Evolutionary conservation across 495 filamentous ascomycete species (phyloP).

Genomic region (Hyaloscypha hepaticicola): DNA sequence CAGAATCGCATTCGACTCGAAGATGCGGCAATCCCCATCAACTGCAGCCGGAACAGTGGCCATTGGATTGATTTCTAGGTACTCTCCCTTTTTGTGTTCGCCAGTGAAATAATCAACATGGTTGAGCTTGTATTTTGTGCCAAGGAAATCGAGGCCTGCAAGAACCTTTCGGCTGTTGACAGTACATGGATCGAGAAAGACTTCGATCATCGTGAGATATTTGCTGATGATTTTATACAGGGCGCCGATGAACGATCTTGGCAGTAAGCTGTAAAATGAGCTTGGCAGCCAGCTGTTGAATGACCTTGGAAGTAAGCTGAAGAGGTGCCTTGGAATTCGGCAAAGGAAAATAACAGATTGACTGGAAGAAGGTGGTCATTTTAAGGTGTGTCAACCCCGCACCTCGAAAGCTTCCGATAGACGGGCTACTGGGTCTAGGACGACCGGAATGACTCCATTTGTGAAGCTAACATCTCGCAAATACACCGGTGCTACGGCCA

Average conservation of each 20-base stretch:
- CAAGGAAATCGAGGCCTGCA: conserved; percentile 35
- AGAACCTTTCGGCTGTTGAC: conserved; percentile 38
- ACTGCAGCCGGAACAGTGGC: conserved; percentile 35
- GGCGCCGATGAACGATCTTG: no score
- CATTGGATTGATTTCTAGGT: conserved; percentile 35
- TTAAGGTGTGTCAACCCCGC: background rate
- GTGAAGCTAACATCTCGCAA: background rate
- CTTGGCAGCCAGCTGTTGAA: no score
- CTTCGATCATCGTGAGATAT: conserved; percentile 32
- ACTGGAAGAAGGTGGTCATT: background rate
- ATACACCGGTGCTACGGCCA: background rate
- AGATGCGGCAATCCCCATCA: conserved; percentile 34
- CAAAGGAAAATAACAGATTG: background rate
- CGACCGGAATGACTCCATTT: background rate
- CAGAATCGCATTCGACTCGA: conserved; percentile 40
- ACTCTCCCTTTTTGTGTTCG: conserved; percentile 33
- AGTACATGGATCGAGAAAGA: conserved; percentile 39
- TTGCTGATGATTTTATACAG: no score
- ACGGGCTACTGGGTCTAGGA: background rate
- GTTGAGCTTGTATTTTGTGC: conserved; percentile 33
- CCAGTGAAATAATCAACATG: conserved; percentile 36
- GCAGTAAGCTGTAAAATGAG: no score
- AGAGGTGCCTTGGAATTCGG: background rate
- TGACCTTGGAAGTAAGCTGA: background rate
- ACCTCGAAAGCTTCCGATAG: background rate